phyloP scores from a whole-genome alignment of 805 yeast species.

The Clavispora fructus region DNA sequence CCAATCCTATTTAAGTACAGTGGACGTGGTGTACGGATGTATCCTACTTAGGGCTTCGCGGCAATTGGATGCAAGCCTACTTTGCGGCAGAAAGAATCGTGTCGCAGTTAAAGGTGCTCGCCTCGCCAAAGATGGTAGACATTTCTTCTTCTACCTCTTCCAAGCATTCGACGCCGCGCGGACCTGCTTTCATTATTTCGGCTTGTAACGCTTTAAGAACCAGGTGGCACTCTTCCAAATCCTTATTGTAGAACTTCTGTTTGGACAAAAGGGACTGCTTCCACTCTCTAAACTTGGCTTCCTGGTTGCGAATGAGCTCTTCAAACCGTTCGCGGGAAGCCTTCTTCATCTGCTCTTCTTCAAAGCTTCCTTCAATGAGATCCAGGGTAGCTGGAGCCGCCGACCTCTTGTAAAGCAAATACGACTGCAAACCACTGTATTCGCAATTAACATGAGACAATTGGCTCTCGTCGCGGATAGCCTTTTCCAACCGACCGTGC shows the following conservation, averaged over 20 bases:
- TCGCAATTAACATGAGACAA: background rate
- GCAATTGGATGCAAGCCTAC: background rate
- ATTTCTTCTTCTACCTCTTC: background rate
- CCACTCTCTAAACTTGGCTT: conserved; percentile 58
- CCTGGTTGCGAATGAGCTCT: conserved; percentile 44
- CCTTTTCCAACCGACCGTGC: conserved; percentile 35
- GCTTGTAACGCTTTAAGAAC: conserved; percentile 33
- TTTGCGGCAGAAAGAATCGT: background rate
- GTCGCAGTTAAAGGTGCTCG: background rate
- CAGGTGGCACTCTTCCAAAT: conserved; percentile 41
- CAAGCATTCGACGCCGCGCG: background rate
- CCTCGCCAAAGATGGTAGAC: background rate
- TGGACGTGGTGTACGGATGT: background rate
- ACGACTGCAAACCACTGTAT: conserved; percentile 11
- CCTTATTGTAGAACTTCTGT: conserved; percentile 53
- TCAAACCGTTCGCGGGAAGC: conserved; percentile 11
- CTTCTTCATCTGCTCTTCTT: conserved; percentile 12
- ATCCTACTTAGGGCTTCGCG: background rate
- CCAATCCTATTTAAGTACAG: background rate
- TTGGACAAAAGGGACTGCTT: conserved; percentile 48
- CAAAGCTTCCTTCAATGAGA: conserved; percentile 17
- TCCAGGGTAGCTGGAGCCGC: conserved; percentile 11
- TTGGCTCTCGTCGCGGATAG: background rate
- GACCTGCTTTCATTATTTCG: conserved; percentile 7
- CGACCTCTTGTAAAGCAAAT: conserved; percentile 11